Conservation (phyloP, 257 asterid genomes). For the Leonotis leonurus region DNA sequence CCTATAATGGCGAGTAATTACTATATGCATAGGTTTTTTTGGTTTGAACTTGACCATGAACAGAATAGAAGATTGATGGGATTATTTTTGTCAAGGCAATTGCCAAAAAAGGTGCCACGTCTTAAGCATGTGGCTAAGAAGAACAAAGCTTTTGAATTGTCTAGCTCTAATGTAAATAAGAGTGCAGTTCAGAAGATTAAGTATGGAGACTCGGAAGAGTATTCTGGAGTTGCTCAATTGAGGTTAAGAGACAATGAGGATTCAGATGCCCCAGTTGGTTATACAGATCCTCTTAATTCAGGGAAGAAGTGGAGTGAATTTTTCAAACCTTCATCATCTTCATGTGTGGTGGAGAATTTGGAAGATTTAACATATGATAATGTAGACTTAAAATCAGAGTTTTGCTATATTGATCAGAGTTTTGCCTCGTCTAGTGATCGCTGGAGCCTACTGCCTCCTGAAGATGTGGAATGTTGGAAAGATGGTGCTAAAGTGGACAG, state of each 20-base stretch:
- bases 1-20: slow-evolving; percentile 52
- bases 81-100: slow-evolving; percentile 35
- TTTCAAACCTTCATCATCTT: neutral
- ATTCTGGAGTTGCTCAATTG: slow-evolving; percentile 4
- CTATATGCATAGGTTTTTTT: slow-evolving; percentile 32
- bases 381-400: too few species aligned
- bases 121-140: neutral
- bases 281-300: slow-evolving; percentile 6
- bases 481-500: slow-evolving; percentile 2
- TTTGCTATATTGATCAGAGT: slow-evolving; percentile 15
- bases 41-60: slow-evolving; percentile 59
- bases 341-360: neutral
- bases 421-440: slow-evolving; percentile 19
- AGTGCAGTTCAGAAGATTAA: slow-evolving; percentile 7
- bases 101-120: slow-evolving; percentile 14
- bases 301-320: slow-evolving; percentile 1
- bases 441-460: slow-evolving; percentile 13
- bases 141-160: neutral
- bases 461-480: slow-evolving; percentile 17
- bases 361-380: neutral
- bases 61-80: slow-evolving; percentile 36
- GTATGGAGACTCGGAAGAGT: neutral
- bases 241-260: neutral
- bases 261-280: slow-evolving; percentile 16
- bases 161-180: slow-evolving; percentile 7